These are phyloP conservation scores for Colletotrichum chlorophyti DNA, from an alignment of 2,329 filamentous ascomycete genomes.

Conservation along the genomic window DNA sequence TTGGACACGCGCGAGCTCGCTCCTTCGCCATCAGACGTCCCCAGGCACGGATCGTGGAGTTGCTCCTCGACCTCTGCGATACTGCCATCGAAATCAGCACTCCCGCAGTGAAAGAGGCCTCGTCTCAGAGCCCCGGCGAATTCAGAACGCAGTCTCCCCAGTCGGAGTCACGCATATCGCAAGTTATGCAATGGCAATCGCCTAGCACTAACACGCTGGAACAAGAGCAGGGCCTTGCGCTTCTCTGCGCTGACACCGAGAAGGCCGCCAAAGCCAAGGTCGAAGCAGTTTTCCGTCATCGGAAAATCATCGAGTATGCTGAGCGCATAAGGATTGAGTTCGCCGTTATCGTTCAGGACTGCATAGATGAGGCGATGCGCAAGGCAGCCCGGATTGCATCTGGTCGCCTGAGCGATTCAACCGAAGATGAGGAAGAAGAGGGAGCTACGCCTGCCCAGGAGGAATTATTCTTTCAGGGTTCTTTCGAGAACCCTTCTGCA, in stretches of 20 bases:
- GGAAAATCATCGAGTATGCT: slow-evolving; percentile 92
- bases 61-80: slow-evolving; percentile 93
- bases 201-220: slow-evolving; percentile 90
- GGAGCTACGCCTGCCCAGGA: slow-evolving; percentile 53
- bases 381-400: slow-evolving; percentile 90
- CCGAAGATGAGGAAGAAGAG: slow-evolving; percentile 63
- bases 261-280: slow-evolving; percentile 85
- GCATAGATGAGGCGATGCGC: slow-evolving; percentile 87
- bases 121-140: slow-evolving; percentile 72
- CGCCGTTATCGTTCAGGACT: slow-evolving; percentile 90
- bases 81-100: slow-evolving; percentile 95
- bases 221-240: slow-evolving; percentile 87
- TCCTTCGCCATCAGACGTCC: slow-evolving; percentile 93
- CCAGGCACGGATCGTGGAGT: slow-evolving; percentile 90
- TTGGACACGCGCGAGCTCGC: slow-evolving; percentile 80
- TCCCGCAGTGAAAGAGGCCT: slow-evolving; percentile 87
- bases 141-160: slow-evolving; percentile 94
- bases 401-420: slow-evolving; percentile 82
- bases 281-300: slow-evolving; percentile 89
- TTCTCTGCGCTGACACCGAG: slow-evolving; percentile 91
- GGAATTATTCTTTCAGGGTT: slow-evolving; percentile 61
- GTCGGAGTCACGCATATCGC: slow-evolving; percentile 92
- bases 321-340: slow-evolving; percentile 96
- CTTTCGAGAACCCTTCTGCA: slow-evolving; percentile 64
- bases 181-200: slow-evolving; percentile 96